Evolutionary conservation across 306 rosid species (phyloP).

Genomic region (Dryas drummondii): DNA sequence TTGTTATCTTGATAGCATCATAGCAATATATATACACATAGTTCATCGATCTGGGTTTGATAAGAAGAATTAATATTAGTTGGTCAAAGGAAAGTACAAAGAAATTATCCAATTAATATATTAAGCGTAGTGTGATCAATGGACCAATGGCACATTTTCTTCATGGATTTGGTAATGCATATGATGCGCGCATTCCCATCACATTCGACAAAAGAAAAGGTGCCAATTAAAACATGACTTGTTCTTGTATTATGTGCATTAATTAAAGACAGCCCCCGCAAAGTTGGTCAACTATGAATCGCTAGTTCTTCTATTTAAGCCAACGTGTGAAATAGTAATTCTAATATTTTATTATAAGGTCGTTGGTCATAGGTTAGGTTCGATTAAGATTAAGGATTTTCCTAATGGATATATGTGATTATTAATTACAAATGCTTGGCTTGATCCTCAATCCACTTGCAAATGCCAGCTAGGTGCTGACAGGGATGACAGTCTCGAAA

Average conservation of each 20-base stretch:
- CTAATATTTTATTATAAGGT: neutral
- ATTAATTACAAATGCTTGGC: neutral
- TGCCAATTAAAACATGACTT: neutral
- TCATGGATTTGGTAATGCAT: slow-evolving; percentile 15
- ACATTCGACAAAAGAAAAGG: neutral
- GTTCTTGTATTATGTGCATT: neutral
- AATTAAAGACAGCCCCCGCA: too few species aligned
- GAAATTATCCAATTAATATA: neutral
- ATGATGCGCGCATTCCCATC: neutral
- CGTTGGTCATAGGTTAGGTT: slow-evolving; percentile 3
- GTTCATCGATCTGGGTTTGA: neutral
- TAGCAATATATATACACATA: neutral
- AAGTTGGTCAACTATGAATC: neutral
- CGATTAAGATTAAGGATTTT: neutral
- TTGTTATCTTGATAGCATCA: neutral
- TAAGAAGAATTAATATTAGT: neutral
- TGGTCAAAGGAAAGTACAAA: slow-evolving; percentile 7
- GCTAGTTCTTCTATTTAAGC: neutral
- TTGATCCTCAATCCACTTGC: neutral
- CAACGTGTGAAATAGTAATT: neutral
- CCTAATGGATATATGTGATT: neutral
- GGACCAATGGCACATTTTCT: neutral
- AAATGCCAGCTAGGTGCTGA: neutral
- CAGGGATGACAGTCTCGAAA: neutral
- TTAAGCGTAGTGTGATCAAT: neutral